A percentile compares a stretch with the other conserved stretches of the same genome.
These are phyloP conservation scores for Beauveria sp. DNA, from an alignment of 2,329 filamentous ascomycete genomes.

Conservation along the genomic window DNA sequence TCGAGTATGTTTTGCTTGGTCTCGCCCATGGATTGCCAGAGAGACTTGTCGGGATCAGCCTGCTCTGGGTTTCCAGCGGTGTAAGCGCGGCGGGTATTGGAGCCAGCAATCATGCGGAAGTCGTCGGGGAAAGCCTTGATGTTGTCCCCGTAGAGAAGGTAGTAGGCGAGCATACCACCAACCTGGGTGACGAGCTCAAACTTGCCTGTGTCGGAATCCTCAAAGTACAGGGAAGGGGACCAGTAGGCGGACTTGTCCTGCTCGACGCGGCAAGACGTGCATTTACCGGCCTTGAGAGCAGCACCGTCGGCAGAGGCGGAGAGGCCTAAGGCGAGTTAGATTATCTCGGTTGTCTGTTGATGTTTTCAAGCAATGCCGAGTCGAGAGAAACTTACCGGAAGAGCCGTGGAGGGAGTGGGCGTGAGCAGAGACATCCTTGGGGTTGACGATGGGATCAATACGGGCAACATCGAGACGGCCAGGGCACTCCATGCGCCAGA, in stretches of 20 bases:
- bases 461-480: slow-evolving; percentile 61
- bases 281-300: slow-evolving; percentile 53
- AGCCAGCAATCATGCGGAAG: slow-evolving; percentile 78
- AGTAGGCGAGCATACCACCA: slow-evolving; percentile 88
- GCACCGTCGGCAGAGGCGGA: slow-evolving; percentile 46
- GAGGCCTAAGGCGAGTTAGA: slow-evolving; percentile 47
- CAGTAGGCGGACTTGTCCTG: slow-evolving; percentile 88
- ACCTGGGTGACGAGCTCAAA: slow-evolving; percentile 64
- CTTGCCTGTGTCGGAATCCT: slow-evolving; percentile 54
- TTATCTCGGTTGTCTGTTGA: background rate
- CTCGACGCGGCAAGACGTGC: slow-evolving; percentile 72
- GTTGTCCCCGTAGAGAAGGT: slow-evolving; percentile 61
- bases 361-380: background rate
- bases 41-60: slow-evolving; percentile 57
- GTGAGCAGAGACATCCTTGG: slow-evolving; percentile 53
- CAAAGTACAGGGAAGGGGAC: slow-evolving; percentile 73
- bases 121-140: slow-evolving; percentile 67
- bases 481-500: slow-evolving; percentile 86
- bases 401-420: slow-evolving; percentile 73
- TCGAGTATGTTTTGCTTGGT: slow-evolving; percentile 60
- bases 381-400: slow-evolving; percentile 51
- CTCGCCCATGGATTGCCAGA: slow-evolving; percentile 57
- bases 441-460: slow-evolving; percentile 68
- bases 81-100: slow-evolving; percentile 61
- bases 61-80: slow-evolving; percentile 58